Conservation (phyloP, 2,329 filamentous ascomycete species). For the Periconia macrospinosa region DNA sequence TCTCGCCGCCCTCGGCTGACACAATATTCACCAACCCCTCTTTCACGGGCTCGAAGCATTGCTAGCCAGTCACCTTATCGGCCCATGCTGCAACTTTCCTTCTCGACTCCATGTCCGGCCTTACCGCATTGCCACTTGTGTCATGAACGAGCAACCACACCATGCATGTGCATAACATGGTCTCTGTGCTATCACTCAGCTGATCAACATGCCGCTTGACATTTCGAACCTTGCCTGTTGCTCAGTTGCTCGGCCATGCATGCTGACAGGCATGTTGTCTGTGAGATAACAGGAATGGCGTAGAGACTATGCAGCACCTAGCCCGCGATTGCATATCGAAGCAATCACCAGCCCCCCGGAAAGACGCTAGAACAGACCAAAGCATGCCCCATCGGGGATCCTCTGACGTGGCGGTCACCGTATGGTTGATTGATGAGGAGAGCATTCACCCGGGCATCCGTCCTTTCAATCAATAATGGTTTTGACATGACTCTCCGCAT, state of each 20-base stretch:
- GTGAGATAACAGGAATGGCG: constrained; percentile 45
- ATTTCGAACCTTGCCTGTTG: constrained; percentile 45
- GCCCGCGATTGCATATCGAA: constrained; percentile 48
- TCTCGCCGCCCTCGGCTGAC: constrained; percentile 35
- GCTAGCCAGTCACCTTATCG: constrained; percentile 54
- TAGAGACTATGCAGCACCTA: constrained; percentile 48
- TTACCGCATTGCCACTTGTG: constrained; percentile 38
- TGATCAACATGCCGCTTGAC: constrained; percentile 44
- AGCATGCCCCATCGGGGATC: constrained; percentile 53
- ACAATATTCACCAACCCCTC: constrained; percentile 32
- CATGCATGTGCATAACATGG: constrained; percentile 44
- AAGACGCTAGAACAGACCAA: constrained; percentile 51
- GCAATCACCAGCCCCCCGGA: constrained; percentile 47
- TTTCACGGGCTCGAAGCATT: constrained; percentile 34
- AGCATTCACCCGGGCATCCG: constrained; percentile 41
- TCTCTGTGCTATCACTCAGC: constrained; percentile 39
- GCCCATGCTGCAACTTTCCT: constrained; percentile 43
- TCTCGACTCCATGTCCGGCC: constrained; percentile 38
- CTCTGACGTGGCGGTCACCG: constrained; percentile 55
- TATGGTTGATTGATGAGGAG: constrained; percentile 46
- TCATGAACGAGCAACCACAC: constrained; percentile 38
- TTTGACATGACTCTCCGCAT: constrained; percentile 34
- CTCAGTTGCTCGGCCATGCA: constrained; percentile 45
- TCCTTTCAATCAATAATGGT: constrained; percentile 43
- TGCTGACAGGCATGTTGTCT: constrained; percentile 44